A percentile compares a stretch with the other conserved stretches of the same genome.
Conservation (phyloP, 805 yeast genomes). For the Candida silvicultrix region DNA sequence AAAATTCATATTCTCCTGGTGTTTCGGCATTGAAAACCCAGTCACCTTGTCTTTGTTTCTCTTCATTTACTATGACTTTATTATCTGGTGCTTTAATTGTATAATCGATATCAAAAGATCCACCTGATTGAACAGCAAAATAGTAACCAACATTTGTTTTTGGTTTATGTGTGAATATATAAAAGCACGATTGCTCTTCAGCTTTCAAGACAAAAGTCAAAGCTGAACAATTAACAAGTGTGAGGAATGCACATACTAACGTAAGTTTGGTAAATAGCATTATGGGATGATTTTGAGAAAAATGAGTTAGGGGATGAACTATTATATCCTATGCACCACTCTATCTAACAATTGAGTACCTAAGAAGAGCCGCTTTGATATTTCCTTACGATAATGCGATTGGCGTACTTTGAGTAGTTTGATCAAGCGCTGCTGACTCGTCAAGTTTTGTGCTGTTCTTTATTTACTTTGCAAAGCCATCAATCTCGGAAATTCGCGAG, state of each 20-base stretch:
- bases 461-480: background rate
- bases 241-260: constrained; percentile 7
- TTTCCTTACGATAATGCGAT: too few species aligned
- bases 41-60: constrained; percentile 59
- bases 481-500: background rate
- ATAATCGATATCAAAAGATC: constrained; percentile 62
- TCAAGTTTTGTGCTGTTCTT: background rate
- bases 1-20: constrained; percentile 59
- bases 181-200: constrained; percentile 66
- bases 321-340: too few species aligned
- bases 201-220: constrained; percentile 73
- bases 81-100: constrained; percentile 52
- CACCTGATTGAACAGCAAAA: constrained; percentile 63
- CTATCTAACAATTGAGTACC: too few species aligned
- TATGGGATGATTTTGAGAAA: background rate
- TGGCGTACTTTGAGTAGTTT: too few species aligned
- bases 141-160: constrained; percentile 63
- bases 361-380: too few species aligned
- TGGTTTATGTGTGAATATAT: constrained; percentile 56
- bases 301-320: too few species aligned
- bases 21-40: constrained; percentile 48
- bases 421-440: background rate
- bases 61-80: constrained; percentile 37
- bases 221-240: constrained; percentile 43
- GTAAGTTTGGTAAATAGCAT: background rate